A percentile compares a stretch with the other conserved stretches of the same genome.
Evolutionary conservation across 805 yeast species (phyloP).

Genomic region (Wickerhamomyces canadensis): DNA sequence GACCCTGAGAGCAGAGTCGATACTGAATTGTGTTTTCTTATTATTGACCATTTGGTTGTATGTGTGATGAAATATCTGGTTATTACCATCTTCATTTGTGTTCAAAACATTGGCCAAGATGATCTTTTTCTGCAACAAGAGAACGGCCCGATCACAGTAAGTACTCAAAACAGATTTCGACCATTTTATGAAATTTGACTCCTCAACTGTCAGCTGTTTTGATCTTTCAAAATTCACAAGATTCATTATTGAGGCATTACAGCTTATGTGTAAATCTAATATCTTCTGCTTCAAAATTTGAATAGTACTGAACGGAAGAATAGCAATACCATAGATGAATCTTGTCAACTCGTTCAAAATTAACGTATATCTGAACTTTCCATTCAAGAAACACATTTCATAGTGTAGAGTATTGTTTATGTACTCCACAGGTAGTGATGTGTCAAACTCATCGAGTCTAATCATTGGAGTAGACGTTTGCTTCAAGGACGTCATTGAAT

Average conservation of each 20-base stretch:
- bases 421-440: constrained; percentile 46
- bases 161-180: constrained; percentile 43
- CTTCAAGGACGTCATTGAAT: constrained; percentile 50
- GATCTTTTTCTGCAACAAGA: constrained; percentile 34
- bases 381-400: constrained; percentile 44
- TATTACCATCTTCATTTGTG: constrained; percentile 22
- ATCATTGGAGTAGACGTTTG: constrained; percentile 51
- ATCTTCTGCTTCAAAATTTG: constrained; percentile 43
- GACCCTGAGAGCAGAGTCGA: constrained; percentile 17
- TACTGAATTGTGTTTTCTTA: constrained; percentile 21
- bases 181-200: constrained; percentile 38
- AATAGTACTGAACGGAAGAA: constrained; percentile 35
- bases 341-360: constrained; percentile 49
- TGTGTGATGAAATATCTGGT: constrained; percentile 20
- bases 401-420: constrained; percentile 35
- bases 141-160: constrained; percentile 50
- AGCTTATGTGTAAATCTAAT: constrained; percentile 41
- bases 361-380: constrained; percentile 46
- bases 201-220: constrained; percentile 32
- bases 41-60: constrained; percentile 26
- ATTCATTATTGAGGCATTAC: constrained; percentile 42
- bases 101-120: constrained; percentile 24
- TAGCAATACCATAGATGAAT: constrained; percentile 42
- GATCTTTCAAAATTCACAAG: constrained; percentile 31
- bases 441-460: constrained; percentile 47